These are phyloP conservation scores for Stenocarpella maydis DNA, from an alignment of 2,329 filamentous ascomycete species.

Conservation along the genomic window DNA sequence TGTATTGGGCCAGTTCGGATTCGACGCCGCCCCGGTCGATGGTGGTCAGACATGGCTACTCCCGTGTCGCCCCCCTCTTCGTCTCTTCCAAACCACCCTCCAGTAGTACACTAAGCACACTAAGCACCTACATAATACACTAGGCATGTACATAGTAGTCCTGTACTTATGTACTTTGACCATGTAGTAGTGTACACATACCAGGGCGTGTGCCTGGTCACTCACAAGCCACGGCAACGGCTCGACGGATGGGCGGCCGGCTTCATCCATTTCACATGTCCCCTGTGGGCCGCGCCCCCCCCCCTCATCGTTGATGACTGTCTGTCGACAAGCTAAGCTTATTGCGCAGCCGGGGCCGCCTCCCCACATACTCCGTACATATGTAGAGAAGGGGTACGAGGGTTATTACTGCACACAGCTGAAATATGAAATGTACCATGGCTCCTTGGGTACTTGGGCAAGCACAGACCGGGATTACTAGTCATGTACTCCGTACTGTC, in stretches of 20 bases:
- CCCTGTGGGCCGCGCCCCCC: neutral
- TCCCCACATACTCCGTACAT: no score
- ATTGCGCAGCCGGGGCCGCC: constrained; percentile 9
- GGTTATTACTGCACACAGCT: neutral
- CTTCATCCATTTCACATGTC: constrained; percentile 9
- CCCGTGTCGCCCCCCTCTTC: constrained; percentile 9
- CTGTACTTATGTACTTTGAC: no score
- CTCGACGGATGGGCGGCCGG: constrained; percentile 26
- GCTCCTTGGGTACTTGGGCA: constrained; percentile 5
- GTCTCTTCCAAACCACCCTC: neutral
- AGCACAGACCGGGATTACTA: constrained; percentile 23
- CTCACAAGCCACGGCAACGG: neutral
- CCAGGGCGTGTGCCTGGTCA: neutral
- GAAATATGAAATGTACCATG: constrained; percentile 3
- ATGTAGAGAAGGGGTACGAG: constrained; percentile 2
- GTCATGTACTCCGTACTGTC: constrained; percentile 12
- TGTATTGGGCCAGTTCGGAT: constrained; percentile 8
- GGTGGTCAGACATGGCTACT: constrained; percentile 23
- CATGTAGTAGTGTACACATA: neutral
- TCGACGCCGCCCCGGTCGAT: neutral
- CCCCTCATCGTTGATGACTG: neutral
- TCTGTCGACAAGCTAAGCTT: constrained; percentile 8
- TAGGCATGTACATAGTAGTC: no score
- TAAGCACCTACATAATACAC: no score
- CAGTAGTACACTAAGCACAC: no score